Base-by-base conservation (phyloP, 345 rosid genomes). In the Rhizophora mangle region DNA sequence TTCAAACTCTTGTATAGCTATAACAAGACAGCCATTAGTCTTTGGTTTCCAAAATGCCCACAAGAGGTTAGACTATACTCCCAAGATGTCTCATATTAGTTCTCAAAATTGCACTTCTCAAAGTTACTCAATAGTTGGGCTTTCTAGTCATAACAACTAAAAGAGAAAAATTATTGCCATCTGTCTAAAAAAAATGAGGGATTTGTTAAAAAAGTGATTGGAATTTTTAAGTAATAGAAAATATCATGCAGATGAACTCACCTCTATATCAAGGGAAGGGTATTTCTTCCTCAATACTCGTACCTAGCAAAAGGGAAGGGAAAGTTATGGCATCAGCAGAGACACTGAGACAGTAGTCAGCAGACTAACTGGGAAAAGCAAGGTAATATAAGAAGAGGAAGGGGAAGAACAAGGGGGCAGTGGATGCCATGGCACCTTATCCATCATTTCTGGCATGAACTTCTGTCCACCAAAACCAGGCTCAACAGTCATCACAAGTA, bases 391-490 rank as follows among this genome's bases (percentile, higher is more conserved):
- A 62, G 43, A 11, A 27, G 22, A n/a, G 27, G 64, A 64, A 76
- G 1, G 5, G 59, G 29, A 20, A 43, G 8, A 43, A 43, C 49
- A 11, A 43, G 49, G 13, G 21, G 39, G 6, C n/a, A 8, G 22
- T 27, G 71, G 67, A 76, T 0, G 8, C 51, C 24, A 31, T 39
- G 47, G 13, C 51, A 93, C 97, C 91, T 89, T 94, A 43, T 89
- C 90, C 96, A 94, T 94, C 83, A 72, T 91, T 37, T 68, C 81
- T 24, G 86, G 93, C 93, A 94, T 94, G 83, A 94, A 94, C 80
- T 89, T 89, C 72, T 91, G 96, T 55, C 97, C 98, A 10, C 97
- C 97, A 76, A 91, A 91, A 64, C 94, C 97, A 76, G 92, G 96
- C 72, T 91, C 96, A 22, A 91, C 94, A 5, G 97, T 91, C 97